Evolutionary conservation across 2,329 filamentous ascomycete species (phyloP), one percentile per base, ranked within the genome.

Genomic region (Tolypocladium paradoxum): DNA sequence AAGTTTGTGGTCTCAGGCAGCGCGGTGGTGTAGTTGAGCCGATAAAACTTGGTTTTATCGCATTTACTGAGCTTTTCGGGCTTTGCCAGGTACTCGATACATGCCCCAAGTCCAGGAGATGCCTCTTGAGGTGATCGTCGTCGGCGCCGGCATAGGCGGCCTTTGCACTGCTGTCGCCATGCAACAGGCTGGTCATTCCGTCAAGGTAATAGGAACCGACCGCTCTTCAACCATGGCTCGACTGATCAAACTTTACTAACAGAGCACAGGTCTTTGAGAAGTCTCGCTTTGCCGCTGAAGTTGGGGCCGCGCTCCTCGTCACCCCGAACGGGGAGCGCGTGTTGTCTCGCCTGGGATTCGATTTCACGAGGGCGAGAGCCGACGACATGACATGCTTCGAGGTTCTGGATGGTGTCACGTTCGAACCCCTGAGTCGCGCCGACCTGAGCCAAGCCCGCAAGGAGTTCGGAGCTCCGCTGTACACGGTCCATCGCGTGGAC

Each of bases 401-500:
- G 31, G 34, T 34, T 7, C 27, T 48, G 31, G 40, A 48, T 37
- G 53, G 53, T 14, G 20, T 47, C 20, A 37, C 45, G 14, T 36
- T 55, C 27, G 18, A n/a, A 22, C 29, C 24, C 43, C n/a, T 55
- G 29, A 37, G 29, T 12, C n/a, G 45, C 31, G n/a, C 20, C n/a
- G 47, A 52, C 29, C 22, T 50, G 8, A 36, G 27, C 12, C 31
- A 31, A n/a, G 53, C 50, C 5, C 29, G 35, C 18, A 34, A 27
- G 7, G 20, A 27, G 20, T 50, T 52, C 47, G 53, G 53, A 8
- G 37, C 35, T 33, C 35, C 53, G 3, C 34, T 46, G 22, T 52
- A 52, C 29, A 34, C 50, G 14, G 48, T 55, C n/a, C 53, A 55
- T 33, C 53, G 49, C 14, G 49, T 55, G 4, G 53, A 55, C 40